A percentile compares a stretch with the other conserved stretches of the same genome.
Evolutionary conservation across 129 eudicot species (phyloP).

Genomic region (Scalesia atractyloides): DNA sequence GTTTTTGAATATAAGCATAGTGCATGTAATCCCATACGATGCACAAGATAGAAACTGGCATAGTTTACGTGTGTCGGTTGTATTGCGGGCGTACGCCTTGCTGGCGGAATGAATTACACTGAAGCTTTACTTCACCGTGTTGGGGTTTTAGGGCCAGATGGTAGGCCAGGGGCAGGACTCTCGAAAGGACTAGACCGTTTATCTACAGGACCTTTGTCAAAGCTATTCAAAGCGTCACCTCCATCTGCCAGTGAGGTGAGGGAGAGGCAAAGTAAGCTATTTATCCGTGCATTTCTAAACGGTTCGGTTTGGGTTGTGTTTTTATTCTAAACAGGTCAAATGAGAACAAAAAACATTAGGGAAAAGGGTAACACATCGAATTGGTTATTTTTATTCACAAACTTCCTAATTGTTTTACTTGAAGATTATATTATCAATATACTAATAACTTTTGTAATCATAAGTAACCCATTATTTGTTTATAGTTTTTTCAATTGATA

Average conservation of each 20-base stretch:
- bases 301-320: not conserved
- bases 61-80: conserved; percentile 75
- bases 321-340: not conserved
- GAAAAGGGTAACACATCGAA: not conserved
- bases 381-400: not conserved
- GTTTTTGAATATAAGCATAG: conserved; percentile 55
- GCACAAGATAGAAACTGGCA: conserved; percentile 64
- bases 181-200: conserved; percentile 67
- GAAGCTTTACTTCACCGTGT: conserved; percentile 78
- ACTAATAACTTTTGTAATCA: not conserved
- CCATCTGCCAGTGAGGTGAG: conserved; percentile 40
- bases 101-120: conserved; percentile 83
- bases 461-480: not conserved
- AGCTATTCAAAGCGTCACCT: conserved; percentile 73
- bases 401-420: conserved; percentile 7
- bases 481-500: not conserved
- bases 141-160: conserved; percentile 86
- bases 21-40: conserved; percentile 72
- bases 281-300: not conserved
- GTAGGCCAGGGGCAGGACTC: conserved; percentile 88
- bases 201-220: conserved; percentile 72
- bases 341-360: not conserved
- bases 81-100: conserved; percentile 81
- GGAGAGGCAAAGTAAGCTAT: conserved; percentile 45
- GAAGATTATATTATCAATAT: not conserved